Percentiles rank a stretch among this genome's conserved stretches.
These are phyloP conservation scores for Ampelomyces quisqualis DNA, from an alignment of 2,329 filamentous ascomycete genomes.

Conservation along the genomic window DNA sequence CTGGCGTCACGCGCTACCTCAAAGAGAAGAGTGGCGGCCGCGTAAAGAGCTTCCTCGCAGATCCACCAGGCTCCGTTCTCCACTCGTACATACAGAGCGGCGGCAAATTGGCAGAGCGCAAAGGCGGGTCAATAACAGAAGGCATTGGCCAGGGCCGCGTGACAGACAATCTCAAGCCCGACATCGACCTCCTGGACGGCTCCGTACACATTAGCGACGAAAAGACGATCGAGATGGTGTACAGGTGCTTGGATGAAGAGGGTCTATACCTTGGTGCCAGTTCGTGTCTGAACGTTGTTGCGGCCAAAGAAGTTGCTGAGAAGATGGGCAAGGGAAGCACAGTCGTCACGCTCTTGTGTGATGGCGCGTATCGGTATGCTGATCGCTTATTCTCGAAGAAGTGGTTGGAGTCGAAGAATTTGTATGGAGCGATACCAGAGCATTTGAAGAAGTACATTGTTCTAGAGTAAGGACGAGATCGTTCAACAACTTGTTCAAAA, in stretches of 20 bases:
- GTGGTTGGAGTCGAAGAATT: constrained; percentile 85
- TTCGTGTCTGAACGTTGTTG: constrained; percentile 91
- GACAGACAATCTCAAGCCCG: constrained; percentile 88
- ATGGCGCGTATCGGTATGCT: constrained; percentile 96
- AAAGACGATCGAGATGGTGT: constrained; percentile 97
- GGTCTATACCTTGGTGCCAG: constrained; percentile 93
- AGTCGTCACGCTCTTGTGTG: constrained; percentile 90
- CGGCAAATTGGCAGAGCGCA: constrained; percentile 77
- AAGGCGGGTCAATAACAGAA: constrained; percentile 89
- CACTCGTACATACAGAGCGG: constrained; percentile 88
- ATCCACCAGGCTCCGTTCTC: constrained; percentile 89
- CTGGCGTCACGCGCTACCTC: constrained; percentile 82
- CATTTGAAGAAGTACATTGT: constrained; percentile 93
- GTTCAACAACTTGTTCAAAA: constrained; percentile 6
- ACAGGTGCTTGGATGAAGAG: constrained; percentile 92
- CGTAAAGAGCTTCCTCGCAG: constrained; percentile 86
- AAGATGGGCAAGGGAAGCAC: constrained; percentile 85
- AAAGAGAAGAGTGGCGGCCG: constrained; percentile 77
- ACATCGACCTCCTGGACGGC: constrained; percentile 81
- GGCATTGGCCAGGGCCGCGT: constrained; percentile 95
- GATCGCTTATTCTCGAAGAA: constrained; percentile 88
- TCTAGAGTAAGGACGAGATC: constrained; percentile 60
- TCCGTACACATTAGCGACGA: constrained; percentile 84
- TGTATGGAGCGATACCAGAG: constrained; percentile 78
- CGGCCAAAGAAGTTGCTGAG: constrained; percentile 89